A percentile compares a stretch with the other conserved stretches of the same genome.
Conservation (phyloP, 768 basidiomycete genomes). For the Auriscalpium orientale region DNA sequence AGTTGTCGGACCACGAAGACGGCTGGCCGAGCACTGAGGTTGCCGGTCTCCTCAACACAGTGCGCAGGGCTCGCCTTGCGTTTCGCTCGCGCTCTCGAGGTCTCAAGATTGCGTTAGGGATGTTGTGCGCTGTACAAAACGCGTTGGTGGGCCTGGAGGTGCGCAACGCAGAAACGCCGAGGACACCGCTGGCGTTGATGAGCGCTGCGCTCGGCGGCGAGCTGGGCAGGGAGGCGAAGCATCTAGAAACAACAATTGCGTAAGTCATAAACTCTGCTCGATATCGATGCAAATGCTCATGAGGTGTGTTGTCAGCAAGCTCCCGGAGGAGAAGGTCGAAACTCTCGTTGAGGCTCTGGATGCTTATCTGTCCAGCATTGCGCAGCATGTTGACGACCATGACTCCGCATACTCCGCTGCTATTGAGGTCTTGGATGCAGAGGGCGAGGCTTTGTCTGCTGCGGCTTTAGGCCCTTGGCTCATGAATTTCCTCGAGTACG, state of each 20-base stretch:
- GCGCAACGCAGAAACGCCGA: conserved; percentile 19
- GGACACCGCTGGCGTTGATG: conserved; percentile 32
- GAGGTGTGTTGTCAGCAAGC: conserved; percentile 29
- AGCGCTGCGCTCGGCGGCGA: conserved; percentile 37
- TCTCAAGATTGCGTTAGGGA: conserved; percentile 40
- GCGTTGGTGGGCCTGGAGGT: conserved; percentile 39
- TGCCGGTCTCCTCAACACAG: conserved; percentile 23
- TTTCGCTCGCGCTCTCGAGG: conserved; percentile 27
- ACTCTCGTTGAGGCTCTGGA: conserved; percentile 35
- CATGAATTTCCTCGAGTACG: conserved; percentile 37
- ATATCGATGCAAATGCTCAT: neutral
- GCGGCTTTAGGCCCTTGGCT: neutral
- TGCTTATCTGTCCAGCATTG: conserved; percentile 24
- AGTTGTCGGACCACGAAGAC: conserved; percentile 1
- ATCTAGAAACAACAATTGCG: conserved; percentile 42
- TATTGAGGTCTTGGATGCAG: no score
- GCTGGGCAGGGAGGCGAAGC: conserved; percentile 34
- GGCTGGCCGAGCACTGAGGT: conserved; percentile 23
- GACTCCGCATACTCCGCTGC: no score
- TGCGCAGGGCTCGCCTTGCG: conserved; percentile 31
- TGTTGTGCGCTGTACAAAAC: conserved; percentile 36
- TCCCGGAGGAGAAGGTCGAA: conserved; percentile 27
- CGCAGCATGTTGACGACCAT: no score
- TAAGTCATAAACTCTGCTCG: conserved; percentile 22
- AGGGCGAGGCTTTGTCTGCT: no score